Conservation (phyloP, 2,329 filamentous ascomycete genomes). For the Leptographium procerum region DNA sequence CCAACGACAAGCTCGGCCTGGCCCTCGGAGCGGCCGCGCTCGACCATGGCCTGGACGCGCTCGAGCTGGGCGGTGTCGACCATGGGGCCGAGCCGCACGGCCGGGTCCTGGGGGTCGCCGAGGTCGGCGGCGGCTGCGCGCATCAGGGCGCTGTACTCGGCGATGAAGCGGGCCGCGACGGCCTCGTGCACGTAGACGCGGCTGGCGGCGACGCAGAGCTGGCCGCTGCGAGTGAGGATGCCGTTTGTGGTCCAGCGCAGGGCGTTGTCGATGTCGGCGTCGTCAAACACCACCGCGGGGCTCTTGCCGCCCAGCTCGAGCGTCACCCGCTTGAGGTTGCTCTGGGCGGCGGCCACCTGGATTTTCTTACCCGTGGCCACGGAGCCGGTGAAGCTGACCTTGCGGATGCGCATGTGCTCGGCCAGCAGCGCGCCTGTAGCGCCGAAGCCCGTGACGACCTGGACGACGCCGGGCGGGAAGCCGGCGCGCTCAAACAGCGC, state of each 20-base stretch:
- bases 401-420: slow-evolving; percentile 31
- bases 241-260: slow-evolving; percentile 26
- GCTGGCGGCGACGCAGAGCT: slow-evolving; percentile 64
- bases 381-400: slow-evolving; percentile 59
- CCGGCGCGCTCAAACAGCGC: slow-evolving; percentile 27
- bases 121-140: slow-evolving; percentile 39
- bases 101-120: slow-evolving; percentile 48
- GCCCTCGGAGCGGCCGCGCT: slow-evolving; percentile 26
- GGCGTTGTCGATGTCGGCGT: slow-evolving; percentile 51
- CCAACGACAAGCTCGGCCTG: slow-evolving; percentile 26
- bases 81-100: slow-evolving; percentile 47
- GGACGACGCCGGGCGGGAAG: slow-evolving; percentile 31
- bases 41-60: slow-evolving; percentile 32
- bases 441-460: slow-evolving; percentile 29
- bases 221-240: slow-evolving; percentile 60
- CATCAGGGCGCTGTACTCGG: slow-evolving; percentile 48
- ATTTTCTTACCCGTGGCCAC: slow-evolving; percentile 55
- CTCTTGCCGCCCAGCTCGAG: slow-evolving; percentile 62
- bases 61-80: slow-evolving; percentile 37
- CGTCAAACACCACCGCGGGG: slow-evolving; percentile 50
- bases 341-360: slow-evolving; percentile 45
- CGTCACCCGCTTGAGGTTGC: slow-evolving; percentile 56
- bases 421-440: slow-evolving; percentile 14
- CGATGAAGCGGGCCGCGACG: slow-evolving; percentile 50
- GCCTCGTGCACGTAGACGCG: slow-evolving; percentile 54